phyloP scores from a whole-genome alignment of 148 eudicot genomes.

The Fagopyrum tataricum region DNA sequence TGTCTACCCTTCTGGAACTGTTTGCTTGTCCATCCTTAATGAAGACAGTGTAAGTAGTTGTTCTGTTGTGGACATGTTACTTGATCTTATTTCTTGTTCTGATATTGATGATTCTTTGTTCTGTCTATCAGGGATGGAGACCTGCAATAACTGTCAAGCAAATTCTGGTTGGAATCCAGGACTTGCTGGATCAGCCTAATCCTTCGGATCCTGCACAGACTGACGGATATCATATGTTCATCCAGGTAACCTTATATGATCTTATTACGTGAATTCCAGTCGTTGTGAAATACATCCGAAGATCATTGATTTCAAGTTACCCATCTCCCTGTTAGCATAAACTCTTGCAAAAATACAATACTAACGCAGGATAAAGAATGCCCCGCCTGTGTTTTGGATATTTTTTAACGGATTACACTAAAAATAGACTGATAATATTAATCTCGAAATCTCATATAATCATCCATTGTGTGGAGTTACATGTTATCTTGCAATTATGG shows the following conservation, averaged over 20 bases:
- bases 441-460: background rate
- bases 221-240: slow-evolving; percentile 69
- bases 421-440: too few species aligned
- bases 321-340: background rate
- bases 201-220: slow-evolving; percentile 74
- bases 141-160: slow-evolving; percentile 92
- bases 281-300: background rate
- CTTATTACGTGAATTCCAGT: background rate
- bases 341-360: background rate
- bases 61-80: slow-evolving; percentile 1
- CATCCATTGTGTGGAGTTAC: too few species aligned
- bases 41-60: slow-evolving; percentile 63
- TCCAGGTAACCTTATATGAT: slow-evolving; percentile 39
- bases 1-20: slow-evolving; percentile 80
- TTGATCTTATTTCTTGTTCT: background rate
- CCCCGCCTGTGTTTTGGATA: too few species aligned
- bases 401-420: too few species aligned
- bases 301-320: background rate
- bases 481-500: background rate
- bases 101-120: slow-evolving; percentile 5
- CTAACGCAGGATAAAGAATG: too few species aligned
- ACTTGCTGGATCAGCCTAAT: slow-evolving; percentile 72
- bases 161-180: slow-evolving; percentile 78
- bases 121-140: slow-evolving; percentile 59
- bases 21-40: slow-evolving; percentile 76